A percentile compares a stretch with the other conserved stretches of the same genome.
Evolutionary conservation across 805 yeast species (phyloP).

Genomic region (Cyberlindnera xylosilytica): DNA sequence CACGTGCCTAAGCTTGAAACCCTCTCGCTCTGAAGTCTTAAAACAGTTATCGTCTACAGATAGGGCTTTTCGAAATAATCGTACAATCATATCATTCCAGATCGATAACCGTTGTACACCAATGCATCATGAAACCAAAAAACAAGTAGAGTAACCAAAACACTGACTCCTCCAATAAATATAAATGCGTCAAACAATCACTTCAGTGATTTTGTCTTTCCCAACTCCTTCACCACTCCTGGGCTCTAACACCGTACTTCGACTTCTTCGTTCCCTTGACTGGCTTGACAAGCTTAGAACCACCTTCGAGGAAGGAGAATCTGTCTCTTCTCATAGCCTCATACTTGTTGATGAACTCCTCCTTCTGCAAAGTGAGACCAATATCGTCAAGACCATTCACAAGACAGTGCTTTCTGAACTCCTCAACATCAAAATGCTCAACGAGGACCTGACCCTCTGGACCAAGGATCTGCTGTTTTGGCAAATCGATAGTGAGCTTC

Average conservation of each 20-base stretch:
- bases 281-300: slow-evolving; percentile 66
- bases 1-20: too few species aligned
- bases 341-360: slow-evolving; percentile 65
- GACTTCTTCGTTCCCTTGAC: slow-evolving; percentile 66
- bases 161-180: slow-evolving; percentile 7
- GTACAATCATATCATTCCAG: slow-evolving; percentile 18
- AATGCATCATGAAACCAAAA: neutral
- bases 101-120: slow-evolving; percentile 14
- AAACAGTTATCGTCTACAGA: too few species aligned
- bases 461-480: slow-evolving; percentile 73
- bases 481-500: slow-evolving; percentile 75
- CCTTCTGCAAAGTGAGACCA: slow-evolving; percentile 91
- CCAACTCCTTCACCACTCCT: slow-evolving; percentile 57
- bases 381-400: slow-evolving; percentile 95
- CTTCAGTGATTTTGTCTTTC: neutral
- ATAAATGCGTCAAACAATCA: slow-evolving; percentile 1
- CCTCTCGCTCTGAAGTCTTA: too few species aligned
- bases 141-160: neutral
- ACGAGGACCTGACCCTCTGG: slow-evolving; percentile 71
- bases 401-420: slow-evolving; percentile 91
- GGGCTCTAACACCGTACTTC: slow-evolving; percentile 61
- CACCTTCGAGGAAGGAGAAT: slow-evolving; percentile 93
- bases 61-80: too few species aligned
- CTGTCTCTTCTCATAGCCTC: slow-evolving; percentile 74
- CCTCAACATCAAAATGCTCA: slow-evolving; percentile 82